Base-by-base conservation (phyloP, 2,329 filamentous ascomycete genomes). In the Ampelomyces quisqualis region DNA sequence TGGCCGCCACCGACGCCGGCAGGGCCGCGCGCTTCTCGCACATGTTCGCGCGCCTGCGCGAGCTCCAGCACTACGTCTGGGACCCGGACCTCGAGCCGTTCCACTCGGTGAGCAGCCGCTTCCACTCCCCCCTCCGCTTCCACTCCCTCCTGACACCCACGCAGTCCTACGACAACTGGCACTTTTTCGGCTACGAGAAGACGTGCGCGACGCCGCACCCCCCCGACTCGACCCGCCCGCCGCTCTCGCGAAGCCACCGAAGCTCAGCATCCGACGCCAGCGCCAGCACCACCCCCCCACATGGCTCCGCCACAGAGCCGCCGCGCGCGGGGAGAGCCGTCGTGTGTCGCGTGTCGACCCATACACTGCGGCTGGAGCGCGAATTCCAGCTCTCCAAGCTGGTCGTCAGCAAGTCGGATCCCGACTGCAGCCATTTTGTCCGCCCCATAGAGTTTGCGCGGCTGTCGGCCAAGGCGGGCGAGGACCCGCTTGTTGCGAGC, bases 101-200 rank as follows among this genome's bases (percentile, higher is more conserved):
- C 53, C 74, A 77, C 49, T 73, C 70, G 23, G 72, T 70, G 45
- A 46, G 64, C n/a, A n/a, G n/a, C n/a, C n/a, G n/a, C n/a, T n/a
- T n/a, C n/a, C n/a, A n/a, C n/a, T 40, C n/a, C 15, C 18, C 20
- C 22, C 34, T 8, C 13, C n/a, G 10, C 7, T 7, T 15, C 13
- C 4, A 13, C 13, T 19, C 13, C 32, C 17, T 22, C 28, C 59
- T 64, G 43, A 65, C 47, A 8, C 7, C 17, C 21, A 19, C 23
- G 14, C 71, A 79, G 35, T 88, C 84, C 57, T 96, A 95, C 70
- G 89, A 94, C 67, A 90, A 90, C 73, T 97, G 90, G 89, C 73
- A 77, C 55, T 72, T 75, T 49, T 73, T 71, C 47, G 74, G 73
- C 20, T 43, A 55, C 38, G 58, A 68, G 24, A 63, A 60, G 37